A percentile compares a stretch with the other conserved stretches of the same genome.
phyloP scores from a whole-genome alignment of 768 basidiomycete species.

The Coprinopsis sp. region DNA sequence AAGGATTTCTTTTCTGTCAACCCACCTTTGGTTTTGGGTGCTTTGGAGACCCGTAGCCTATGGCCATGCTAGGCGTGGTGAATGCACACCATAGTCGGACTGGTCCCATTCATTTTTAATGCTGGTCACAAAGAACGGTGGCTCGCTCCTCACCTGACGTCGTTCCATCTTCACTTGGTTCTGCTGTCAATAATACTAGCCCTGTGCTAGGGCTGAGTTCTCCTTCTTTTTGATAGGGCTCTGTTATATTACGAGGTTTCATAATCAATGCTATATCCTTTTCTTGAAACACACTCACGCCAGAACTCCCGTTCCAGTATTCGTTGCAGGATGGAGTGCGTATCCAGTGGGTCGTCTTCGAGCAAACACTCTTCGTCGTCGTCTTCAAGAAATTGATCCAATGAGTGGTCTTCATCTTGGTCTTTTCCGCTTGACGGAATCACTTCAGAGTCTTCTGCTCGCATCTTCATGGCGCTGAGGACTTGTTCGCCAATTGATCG shows the following conservation, averaged over 20 bases:
- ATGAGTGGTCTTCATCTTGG: not conserved
- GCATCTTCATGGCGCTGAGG: conserved; percentile 26
- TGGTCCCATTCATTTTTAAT: conserved; percentile 17
- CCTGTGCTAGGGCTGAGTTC: conserved; percentile 53
- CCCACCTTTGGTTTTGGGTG: conserved; percentile 56
- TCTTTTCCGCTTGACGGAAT: conserved; percentile 9
- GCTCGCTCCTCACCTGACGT: conserved; percentile 12
- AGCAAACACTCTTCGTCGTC: not conserved
- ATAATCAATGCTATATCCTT: too few species aligned
- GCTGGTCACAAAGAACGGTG: not conserved
- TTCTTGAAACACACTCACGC: conserved; percentile 37
- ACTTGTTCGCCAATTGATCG: conserved; percentile 42
- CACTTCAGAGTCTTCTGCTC: not conserved
- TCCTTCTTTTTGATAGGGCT: conserved; percentile 32
- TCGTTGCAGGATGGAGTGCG: conserved; percentile 48
- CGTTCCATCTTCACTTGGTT: conserved; percentile 28
- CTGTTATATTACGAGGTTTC: too few species aligned
- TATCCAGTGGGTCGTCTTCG: conserved; percentile 29
- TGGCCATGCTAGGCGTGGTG: conserved; percentile 78
- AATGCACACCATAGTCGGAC: conserved; percentile 81
- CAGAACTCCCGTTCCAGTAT: conserved; percentile 46
- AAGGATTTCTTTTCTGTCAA: conserved; percentile 2
- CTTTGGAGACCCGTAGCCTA: conserved; percentile 59
- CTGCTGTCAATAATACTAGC: conserved; percentile 52
- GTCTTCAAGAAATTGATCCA: not conserved